A percentile compares a stretch with the other conserved stretches of the same genome.
phyloP scores from a whole-genome alignment of 352 stramenopile species.

The Phytophthora sojae region DNA sequence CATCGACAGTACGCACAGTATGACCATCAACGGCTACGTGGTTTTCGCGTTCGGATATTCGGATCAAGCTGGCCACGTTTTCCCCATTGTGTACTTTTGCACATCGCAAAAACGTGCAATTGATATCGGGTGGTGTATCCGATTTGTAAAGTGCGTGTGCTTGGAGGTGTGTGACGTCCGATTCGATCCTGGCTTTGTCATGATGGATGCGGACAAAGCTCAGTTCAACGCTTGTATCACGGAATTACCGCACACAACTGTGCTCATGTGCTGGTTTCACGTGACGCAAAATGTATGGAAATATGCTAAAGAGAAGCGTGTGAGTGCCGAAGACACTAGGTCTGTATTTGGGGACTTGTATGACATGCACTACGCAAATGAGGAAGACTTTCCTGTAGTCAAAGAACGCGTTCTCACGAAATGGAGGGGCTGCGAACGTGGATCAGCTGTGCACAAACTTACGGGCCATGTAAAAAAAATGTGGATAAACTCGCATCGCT shows the following conservation, averaged over 20 bases:
- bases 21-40: slow-evolving; percentile 3
- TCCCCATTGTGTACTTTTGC: not conserved
- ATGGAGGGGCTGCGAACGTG: not conserved
- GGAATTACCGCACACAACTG: slow-evolving; percentile 1
- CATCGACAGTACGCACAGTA: slow-evolving; percentile 13
- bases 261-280: slow-evolving; percentile 15
- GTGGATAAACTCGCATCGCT: not conserved
- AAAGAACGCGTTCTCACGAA: slow-evolving; percentile 2
- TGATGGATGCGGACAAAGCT: slow-evolving; percentile 11
- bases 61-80: slow-evolving; percentile 4
- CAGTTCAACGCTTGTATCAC: slow-evolving; percentile 8
- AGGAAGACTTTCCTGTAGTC: not conserved
- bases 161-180: not conserved
- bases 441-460: not conserved
- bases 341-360: slow-evolving; percentile 7
- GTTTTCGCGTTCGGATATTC: slow-evolving; percentile 14
- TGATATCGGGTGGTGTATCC: slow-evolving; percentile 10
- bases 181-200: not conserved
- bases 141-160: slow-evolving; percentile 1
- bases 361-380: slow-evolving; percentile 5
- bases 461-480: not conserved
- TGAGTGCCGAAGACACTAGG: no score
- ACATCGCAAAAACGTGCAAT: slow-evolving; percentile 5
- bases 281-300: slow-evolving; percentile 12
- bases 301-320: not conserved